Evolutionary conservation across 2,329 filamentous ascomycete genomes (phyloP).

Genomic region (Paraphaeosphaeria minitans): DNA sequence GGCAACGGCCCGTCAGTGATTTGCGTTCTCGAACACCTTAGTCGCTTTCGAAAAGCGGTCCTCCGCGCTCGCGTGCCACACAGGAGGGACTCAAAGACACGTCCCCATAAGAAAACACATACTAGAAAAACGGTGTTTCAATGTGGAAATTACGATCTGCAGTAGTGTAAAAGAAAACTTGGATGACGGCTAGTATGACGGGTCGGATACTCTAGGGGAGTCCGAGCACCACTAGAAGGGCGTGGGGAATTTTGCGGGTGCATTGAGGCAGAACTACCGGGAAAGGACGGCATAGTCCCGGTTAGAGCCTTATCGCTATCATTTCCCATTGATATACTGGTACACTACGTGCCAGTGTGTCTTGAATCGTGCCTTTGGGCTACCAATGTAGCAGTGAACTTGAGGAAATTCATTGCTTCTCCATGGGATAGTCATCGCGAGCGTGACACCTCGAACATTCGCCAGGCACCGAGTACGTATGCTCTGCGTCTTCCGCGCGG

Average conservation of each 20-base stretch:
- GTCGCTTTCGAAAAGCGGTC: slow-evolving; percentile 7
- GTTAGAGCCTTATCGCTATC: slow-evolving; percentile 1
- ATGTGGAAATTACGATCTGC: slow-evolving; percentile 9
- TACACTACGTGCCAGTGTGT: background rate
- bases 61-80: slow-evolving; percentile 1
- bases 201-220: background rate
- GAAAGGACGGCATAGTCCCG: background rate
- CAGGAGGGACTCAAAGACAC: background rate
- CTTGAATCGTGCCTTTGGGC: background rate
- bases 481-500: background rate
- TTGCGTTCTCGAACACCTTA: slow-evolving; percentile 8
- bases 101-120: background rate
- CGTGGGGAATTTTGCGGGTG: background rate
- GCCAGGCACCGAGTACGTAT: background rate
- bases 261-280: background rate
- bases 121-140: background rate
- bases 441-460: background rate
- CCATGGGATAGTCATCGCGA: background rate
- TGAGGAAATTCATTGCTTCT: background rate
- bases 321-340: background rate
- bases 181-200: slow-evolving; percentile 3
- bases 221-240: background rate
- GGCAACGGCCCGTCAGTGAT: slow-evolving; percentile 4
- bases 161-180: background rate
- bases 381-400: background rate